Base-by-base conservation (phyloP, 768 basidiomycete genomes). In the Pisolithus marmoratus region DNA sequence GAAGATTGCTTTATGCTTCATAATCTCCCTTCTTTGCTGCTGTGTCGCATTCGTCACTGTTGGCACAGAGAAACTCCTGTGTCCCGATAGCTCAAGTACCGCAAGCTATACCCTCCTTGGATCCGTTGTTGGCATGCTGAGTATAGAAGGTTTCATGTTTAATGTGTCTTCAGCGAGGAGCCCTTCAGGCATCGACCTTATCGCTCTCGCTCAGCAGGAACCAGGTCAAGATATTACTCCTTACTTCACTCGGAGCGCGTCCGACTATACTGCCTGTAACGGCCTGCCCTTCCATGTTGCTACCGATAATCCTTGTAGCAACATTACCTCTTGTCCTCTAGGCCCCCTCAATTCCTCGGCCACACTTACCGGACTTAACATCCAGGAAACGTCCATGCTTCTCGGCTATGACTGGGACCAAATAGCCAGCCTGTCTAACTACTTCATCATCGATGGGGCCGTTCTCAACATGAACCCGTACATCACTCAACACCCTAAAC, bases 381-480 rank as follows among this genome's bases (percentile, higher is more conserved):
- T 98, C 45, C 65, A 73, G 36, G 82, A 86, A 61, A 90, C 90
- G 7, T 69, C 72, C 0, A 76, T 80, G 48, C 69, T 83, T 46
- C 85, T 90, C 26, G 96, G 96, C 6, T 98, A 95, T 64, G 82
- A 85, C 48, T 99, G 96, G 96, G 75, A 79, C 45, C 91, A 97
- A 64, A 86, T 98, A 23, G 77, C 85, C 1, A 63, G 58, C n/a
- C 72, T 90, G 19, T 54, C 73, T 36, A 81, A 85, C 61, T 94
- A 87, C 72, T 71, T 98, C 60, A 94, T 97, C 31, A 68, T 98
- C 50, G 94, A 98, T 60, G 96, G 96, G 29, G 81, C 85, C 37
- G 96, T 99, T 43, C 83, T 98, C 65, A 96, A 99, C 70, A 80
- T 99, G 73, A 77, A 77, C 49, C 85, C 93, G 6, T 99, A 99